These are phyloP conservation scores for Phylloporus arenicola DNA, from an alignment of 768 basidiomycete species.

Conservation along the genomic window DNA sequence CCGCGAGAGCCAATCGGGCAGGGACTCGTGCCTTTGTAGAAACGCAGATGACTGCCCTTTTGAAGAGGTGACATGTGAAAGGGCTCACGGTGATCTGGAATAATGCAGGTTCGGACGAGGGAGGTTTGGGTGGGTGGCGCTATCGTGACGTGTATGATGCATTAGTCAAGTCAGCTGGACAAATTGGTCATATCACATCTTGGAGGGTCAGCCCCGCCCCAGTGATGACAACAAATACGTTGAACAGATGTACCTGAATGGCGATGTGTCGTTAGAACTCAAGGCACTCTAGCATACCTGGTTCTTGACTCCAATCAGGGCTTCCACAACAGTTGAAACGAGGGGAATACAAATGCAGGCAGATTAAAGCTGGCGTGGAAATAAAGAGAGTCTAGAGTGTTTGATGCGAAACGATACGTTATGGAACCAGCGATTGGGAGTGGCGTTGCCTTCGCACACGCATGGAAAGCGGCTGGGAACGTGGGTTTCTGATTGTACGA, in stretches of 20 bases:
- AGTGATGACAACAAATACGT: constrained; percentile 39
- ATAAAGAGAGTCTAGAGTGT: constrained; percentile 69
- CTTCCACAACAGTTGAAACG: constrained; percentile 69
- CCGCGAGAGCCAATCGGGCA: constrained; percentile 1
- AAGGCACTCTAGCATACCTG: constrained; percentile 69
- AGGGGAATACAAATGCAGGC: constrained; percentile 70
- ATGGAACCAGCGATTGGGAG: constrained; percentile 66
- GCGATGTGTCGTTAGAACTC: constrained; percentile 82
- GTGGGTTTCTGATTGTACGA: no score
- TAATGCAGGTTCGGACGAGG: constrained; percentile 68
- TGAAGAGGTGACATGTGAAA: constrained; percentile 50
- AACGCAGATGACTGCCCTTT: constrained; percentile 71
- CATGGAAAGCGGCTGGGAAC: constrained; percentile 90
- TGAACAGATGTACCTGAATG: constrained; percentile 56
- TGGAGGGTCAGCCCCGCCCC: constrained; percentile 55
- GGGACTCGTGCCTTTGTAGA: constrained; percentile 38
- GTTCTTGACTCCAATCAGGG: constrained; percentile 85
- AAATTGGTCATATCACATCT: constrained; percentile 87
- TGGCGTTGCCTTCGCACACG: constrained; percentile 76
- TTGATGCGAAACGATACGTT: constrained; percentile 34
- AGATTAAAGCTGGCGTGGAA: constrained; percentile 62
- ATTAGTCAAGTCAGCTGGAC: constrained; percentile 66
- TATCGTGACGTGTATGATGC: neutral
- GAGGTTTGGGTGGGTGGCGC: constrained; percentile 53
- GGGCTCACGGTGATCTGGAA: constrained; percentile 76